Evolutionary conservation across 345 rosid genomes (phyloP), one percentile per base, ranked within the genome.

Genomic region (Brassica nigra): DNA sequence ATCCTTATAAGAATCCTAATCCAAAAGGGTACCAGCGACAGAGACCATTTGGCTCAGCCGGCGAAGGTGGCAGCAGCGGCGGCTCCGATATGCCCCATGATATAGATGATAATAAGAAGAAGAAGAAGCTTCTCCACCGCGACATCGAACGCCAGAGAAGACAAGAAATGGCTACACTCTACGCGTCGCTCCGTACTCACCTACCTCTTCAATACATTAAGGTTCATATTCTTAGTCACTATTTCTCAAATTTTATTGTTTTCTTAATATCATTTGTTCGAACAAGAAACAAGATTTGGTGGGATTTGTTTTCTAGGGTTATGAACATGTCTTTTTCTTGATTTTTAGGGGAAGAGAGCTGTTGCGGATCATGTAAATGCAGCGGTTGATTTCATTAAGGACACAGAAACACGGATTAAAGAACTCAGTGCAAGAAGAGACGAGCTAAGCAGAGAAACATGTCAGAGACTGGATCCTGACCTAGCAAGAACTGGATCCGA

Each of bases 361-460:
- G 73, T 66, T 54, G 83, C 91, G 23, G 89, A 88, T 80, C 89
- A 86, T 42, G 75, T 88, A 23, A 67, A 82, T 14, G 89, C 74
- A 54, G 86, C 88, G 9, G 85, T 74, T 59, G 77, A 58, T 57
- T 85, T 85, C 52, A 88, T 86, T 2, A 80, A 78, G 71, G 79
- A 86, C 16, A 72, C 81, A n/a, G 77, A 86, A 57, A 74, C 74
- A 73, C 75, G 83, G 63, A 71, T 85, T 75, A 34, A 70, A 64
- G 79, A 78, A 54, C 68, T 83, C 2, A 75, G 81, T 71, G 66
- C 49, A 49, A 75, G 77, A 70, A 83, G 83, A 78, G 88, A 85
- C 23, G 83, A 83, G 68, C 44, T 83, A 34, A 78, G 66, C 62
- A 83, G 70, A 39, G 54, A 42, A 47, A 57, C 65, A 2, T 33